phyloP scores from a whole-genome alignment of 306 rosid species.

The Corylus heterophylla region DNA sequence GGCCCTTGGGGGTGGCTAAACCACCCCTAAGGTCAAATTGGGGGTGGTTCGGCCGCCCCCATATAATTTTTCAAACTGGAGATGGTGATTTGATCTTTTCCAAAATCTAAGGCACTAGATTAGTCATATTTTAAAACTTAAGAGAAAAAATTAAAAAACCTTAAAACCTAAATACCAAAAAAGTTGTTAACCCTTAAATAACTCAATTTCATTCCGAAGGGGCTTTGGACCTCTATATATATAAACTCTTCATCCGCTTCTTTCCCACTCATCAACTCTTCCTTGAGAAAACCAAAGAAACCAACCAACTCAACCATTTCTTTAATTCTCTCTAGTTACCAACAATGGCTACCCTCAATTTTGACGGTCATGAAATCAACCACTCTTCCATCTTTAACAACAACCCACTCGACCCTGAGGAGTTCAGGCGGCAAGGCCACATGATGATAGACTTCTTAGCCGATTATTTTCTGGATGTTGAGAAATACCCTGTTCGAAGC shows the following conservation, averaged over 20 bases:
- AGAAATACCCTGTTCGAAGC: constrained; percentile 36
- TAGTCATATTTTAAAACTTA: too few species aligned
- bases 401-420: constrained; percentile 32
- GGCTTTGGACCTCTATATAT: background rate
- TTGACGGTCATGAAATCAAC: background rate
- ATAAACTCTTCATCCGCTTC: background rate
- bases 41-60: too few species aligned
- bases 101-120: too few species aligned
- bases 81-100: too few species aligned
- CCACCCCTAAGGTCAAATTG: too few species aligned
- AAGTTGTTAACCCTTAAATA: too few species aligned
- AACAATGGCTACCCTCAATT: constrained; percentile 13
- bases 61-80: too few species aligned
- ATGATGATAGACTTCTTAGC: constrained; percentile 42
- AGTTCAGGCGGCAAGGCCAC: constrained; percentile 41
- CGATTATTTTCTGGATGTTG: constrained; percentile 34
- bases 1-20: too few species aligned
- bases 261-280: background rate
- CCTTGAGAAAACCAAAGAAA: background rate
- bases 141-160: too few species aligned
- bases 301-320: background rate
- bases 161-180: too few species aligned
- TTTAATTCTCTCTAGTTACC: background rate
- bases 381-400: background rate
- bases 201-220: background rate